Conservation (phyloP, 352 stramenopile species). For the Peronosclerospora sorghi region DNA sequence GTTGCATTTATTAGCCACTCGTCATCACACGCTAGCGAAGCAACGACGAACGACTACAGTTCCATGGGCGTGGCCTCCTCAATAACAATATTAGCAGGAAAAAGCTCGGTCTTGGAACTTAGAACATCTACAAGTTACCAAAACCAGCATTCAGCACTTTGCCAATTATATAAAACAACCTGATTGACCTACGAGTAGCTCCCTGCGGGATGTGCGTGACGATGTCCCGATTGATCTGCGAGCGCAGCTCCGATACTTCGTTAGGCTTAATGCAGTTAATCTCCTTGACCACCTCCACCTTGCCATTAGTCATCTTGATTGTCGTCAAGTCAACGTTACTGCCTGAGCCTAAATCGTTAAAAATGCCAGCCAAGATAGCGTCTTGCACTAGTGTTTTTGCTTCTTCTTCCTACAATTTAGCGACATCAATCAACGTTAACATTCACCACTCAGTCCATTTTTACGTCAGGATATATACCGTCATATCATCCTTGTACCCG, state of each 20-base stretch:
- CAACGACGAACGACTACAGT: slow-evolving; percentile 33
- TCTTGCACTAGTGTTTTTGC: slow-evolving; percentile 94
- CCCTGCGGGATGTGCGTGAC: slow-evolving; percentile 74
- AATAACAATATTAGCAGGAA: slow-evolving; percentile 43
- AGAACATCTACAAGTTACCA: slow-evolving; percentile 34
- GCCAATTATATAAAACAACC: background rate
- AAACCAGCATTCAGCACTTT: slow-evolving; percentile 1
- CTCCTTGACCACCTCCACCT: slow-evolving; percentile 79
- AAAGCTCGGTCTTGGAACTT: slow-evolving; percentile 65
- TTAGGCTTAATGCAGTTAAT: slow-evolving; percentile 92
- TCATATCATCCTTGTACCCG: slow-evolving; percentile 91
- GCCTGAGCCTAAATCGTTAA: slow-evolving; percentile 97
- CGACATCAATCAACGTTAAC: too few species aligned
- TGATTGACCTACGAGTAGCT: slow-evolving; percentile 46
- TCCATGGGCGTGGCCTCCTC: slow-evolving; percentile 74
- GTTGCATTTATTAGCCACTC: slow-evolving; percentile 5
- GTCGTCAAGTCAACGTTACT: slow-evolving; percentile 95
- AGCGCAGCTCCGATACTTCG: slow-evolving; percentile 81
- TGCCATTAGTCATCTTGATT: slow-evolving; percentile 85
- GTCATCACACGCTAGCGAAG: slow-evolving; percentile 8
- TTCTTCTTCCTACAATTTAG: slow-evolving; percentile 74
- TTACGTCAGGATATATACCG: too few species aligned
- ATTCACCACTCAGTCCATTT: too few species aligned
- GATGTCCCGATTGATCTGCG: slow-evolving; percentile 75
- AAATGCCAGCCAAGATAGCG: slow-evolving; percentile 94